Evolutionary conservation across 2,329 filamentous ascomycete species (phyloP), one percentile per base, ranked within the genome.

Genomic region (Hawksworthiomyces lignivorus): DNA sequence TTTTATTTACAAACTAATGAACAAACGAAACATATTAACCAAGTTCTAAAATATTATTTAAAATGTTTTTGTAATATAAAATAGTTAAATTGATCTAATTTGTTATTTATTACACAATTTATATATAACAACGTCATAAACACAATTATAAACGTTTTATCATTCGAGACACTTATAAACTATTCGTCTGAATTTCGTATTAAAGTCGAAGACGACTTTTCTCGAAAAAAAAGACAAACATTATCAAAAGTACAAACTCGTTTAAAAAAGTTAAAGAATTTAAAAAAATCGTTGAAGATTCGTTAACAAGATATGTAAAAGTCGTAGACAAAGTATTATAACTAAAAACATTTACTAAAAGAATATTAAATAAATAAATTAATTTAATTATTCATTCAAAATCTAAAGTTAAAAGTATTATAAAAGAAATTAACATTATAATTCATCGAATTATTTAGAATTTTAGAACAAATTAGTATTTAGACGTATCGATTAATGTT

Each of bases 71-170:
- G 12, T 26, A 7, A 26, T 7, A 7, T 26, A 26, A 26, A 7
- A 26, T 7, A 7, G 12, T 26, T 7, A 26, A 26, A 26, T 7
- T 7, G 12, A 7, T 46, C 41, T 41, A 43, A 39, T 36, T 42
- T 44, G 36, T 46, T 42, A 40, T 41, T 39, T 36, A 48, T 17
- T 38, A 35, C 30, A 35, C 37, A 38, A 20, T 37, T 29, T 27
- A 42, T 21, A 31, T 42, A 28, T n/a, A 9, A n/a, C 6, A 31
- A 31, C 8, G 7, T 17, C 15, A 9, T 17, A 14, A n/a, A 6
- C 7, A 31, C 15, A 14, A 31, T n/a, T 31, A n/a, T 14, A 8
- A 26, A 7, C 24, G 12, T 26, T n/a, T n/a, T 7, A n/a, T 31
- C 6, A n/a, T 14, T 6, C 6, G 15, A n/a, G 29, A n/a, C 14